Conservation (phyloP, 495 filamentous ascomycete genomes). For the Mycothermus thermophilus region DNA sequence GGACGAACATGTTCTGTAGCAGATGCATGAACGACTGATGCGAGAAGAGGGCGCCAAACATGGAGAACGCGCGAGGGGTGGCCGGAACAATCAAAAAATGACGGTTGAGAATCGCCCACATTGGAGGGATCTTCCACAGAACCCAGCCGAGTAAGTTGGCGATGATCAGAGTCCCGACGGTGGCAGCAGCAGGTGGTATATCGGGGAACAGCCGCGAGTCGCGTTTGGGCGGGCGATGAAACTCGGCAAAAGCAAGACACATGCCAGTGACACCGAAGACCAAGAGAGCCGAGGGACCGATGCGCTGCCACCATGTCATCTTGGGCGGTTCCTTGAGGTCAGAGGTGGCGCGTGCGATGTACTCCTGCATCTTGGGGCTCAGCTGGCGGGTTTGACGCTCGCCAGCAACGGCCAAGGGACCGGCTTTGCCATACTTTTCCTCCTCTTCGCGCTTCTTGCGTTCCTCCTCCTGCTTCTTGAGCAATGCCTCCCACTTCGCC, state of each 20-base stretch:
- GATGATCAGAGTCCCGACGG: slow-evolving; percentile 50
- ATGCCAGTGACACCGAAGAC: slow-evolving; percentile 36
- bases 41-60: slow-evolving; percentile 64
- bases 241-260: slow-evolving; percentile 39
- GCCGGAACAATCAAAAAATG: slow-evolving; percentile 63
- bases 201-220: slow-evolving; percentile 54
- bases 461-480: slow-evolving; percentile 35
- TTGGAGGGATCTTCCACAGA: slow-evolving; percentile 52
- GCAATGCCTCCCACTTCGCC: slow-evolving; percentile 32
- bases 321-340: slow-evolving; percentile 33
- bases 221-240: slow-evolving; percentile 48
- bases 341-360: slow-evolving; percentile 23
- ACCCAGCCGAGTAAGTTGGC: slow-evolving; percentile 48
- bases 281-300: slow-evolving; percentile 51
- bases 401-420: slow-evolving; percentile 35
- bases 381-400: slow-evolving; percentile 14
- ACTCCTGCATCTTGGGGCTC: slow-evolving; percentile 25
- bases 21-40: slow-evolving; percentile 58
- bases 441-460: slow-evolving; percentile 36
- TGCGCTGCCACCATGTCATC: slow-evolving; percentile 40
- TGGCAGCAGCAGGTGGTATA: slow-evolving; percentile 66
- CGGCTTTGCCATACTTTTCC: slow-evolving; percentile 28
- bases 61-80: slow-evolving; percentile 46
- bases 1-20: slow-evolving; percentile 49
- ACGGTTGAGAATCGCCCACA: slow-evolving; percentile 62